These are phyloP conservation scores for Dipteronia dyeriana DNA, from an alignment of 345 rosid species.

Conservation along the genomic window DNA sequence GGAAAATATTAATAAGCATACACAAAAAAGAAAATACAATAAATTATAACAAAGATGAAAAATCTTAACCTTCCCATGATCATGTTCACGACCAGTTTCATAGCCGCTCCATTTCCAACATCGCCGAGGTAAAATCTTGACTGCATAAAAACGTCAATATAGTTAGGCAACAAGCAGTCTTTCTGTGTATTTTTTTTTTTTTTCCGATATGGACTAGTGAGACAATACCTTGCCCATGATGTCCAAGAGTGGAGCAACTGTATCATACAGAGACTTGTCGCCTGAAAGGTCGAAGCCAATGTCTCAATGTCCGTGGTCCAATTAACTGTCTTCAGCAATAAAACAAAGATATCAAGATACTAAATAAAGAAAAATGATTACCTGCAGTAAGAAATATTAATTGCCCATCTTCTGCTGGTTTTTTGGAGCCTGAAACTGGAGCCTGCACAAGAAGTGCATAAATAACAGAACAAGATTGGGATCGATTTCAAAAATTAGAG, in stretches of 20 bases:
- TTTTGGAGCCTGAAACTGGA: constrained; percentile 95
- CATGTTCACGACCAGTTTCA: constrained; percentile 98
- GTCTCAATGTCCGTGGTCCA: constrained; percentile 24
- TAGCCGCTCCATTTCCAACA: constrained; percentile 94
- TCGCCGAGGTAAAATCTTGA: constrained; percentile 91
- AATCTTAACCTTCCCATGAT: constrained; percentile 87
- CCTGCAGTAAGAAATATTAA: constrained; percentile 92
- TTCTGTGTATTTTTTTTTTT: neutral
- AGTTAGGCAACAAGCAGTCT: neutral
- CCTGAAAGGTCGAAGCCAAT: constrained; percentile 52
- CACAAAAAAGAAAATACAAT: neutral
- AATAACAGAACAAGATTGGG: neutral
- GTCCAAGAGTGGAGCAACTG: constrained; percentile 68
- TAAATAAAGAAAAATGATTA: constrained; percentile 20
- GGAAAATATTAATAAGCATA: constrained; percentile 8
- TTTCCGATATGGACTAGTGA: neutral
- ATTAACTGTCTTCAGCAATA: neutral
- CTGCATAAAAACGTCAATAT: constrained; percentile 42
- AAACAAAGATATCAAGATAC: neutral
- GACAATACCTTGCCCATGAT: constrained; percentile 85
- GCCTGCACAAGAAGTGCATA: constrained; percentile 47
- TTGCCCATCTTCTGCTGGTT: constrained; percentile 92
- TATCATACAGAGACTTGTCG: constrained; percentile 69
- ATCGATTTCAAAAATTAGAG: neutral
- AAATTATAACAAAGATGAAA: neutral